A percentile compares a stretch with the other conserved stretches of the same genome.
Evolutionary conservation across 2,329 filamentous ascomycete species (phyloP).

Genomic region (Hortaea sp.): DNA sequence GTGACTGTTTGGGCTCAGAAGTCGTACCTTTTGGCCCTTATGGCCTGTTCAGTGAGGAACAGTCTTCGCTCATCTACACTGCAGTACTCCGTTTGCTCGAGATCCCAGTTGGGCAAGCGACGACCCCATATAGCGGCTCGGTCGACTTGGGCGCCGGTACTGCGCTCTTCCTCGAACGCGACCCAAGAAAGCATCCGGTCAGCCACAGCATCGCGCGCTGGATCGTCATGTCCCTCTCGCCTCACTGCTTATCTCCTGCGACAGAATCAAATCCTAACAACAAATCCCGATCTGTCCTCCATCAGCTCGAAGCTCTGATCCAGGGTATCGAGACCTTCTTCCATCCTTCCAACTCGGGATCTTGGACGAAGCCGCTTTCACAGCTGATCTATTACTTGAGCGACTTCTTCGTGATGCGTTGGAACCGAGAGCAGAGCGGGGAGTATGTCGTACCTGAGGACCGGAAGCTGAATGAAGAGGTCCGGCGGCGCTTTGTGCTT

Average conservation of each 20-base stretch:
- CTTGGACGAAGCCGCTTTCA: constrained; percentile 80
- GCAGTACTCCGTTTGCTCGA: constrained; percentile 80
- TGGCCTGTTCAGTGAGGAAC: constrained; percentile 85
- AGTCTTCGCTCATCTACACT: constrained; percentile 88
- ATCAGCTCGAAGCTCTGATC: constrained; percentile 79
- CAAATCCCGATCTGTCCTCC: constrained; percentile 54
- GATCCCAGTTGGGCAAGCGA: constrained; percentile 92
- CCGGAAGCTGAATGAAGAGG: constrained; percentile 64
- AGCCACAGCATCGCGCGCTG: constrained; percentile 87
- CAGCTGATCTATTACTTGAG: constrained; percentile 87
- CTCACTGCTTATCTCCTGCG: constrained; percentile 50
- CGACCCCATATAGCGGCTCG: constrained; percentile 72
- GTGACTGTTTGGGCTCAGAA: constrained; percentile 66
- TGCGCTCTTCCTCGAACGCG: constrained; percentile 79
- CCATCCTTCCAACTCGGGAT: constrained; percentile 90
- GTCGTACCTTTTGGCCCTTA: constrained; percentile 74
- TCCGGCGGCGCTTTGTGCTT: constrained; percentile 82
- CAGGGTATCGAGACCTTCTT: constrained; percentile 97
- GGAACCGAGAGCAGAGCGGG: constrained; percentile 88
- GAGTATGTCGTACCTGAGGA: constrained; percentile 80
- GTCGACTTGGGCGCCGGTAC: constrained; percentile 77
- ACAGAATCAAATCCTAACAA: constrained; percentile 47
- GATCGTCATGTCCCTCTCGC: constrained; percentile 88
- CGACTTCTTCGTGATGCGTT: constrained; percentile 93
- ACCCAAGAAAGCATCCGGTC: constrained; percentile 84